phyloP scores from a whole-genome alignment of 495 filamentous ascomycete genomes.

The Sporormia fimetaria region DNA sequence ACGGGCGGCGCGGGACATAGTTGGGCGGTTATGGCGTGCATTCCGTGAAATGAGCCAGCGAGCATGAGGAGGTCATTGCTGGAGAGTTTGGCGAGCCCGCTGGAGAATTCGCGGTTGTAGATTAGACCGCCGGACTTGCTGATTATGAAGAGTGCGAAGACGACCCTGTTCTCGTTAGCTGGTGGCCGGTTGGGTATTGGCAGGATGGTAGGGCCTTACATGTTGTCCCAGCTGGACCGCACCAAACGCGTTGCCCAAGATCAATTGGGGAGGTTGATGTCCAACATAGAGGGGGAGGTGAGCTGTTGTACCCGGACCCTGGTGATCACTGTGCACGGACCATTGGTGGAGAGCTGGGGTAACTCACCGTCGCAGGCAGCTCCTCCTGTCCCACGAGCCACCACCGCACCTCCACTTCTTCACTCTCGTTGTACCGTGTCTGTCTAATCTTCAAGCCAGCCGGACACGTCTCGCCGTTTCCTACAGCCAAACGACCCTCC shows the following conservation, averaged over 20 bases:
- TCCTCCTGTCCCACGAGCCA: too few relatives aligned
- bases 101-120: constrained; percentile 86
- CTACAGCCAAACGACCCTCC: too few relatives aligned
- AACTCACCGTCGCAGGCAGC: too few relatives aligned
- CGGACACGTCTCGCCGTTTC: too few relatives aligned
- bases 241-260: too few relatives aligned
- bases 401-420: too few relatives aligned
- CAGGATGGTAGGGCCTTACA: constrained; percentile 4
- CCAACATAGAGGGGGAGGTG: too few relatives aligned
- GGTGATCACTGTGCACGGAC: constrained; percentile 6
- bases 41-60: constrained; percentile 89
- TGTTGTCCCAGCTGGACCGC: background rate
- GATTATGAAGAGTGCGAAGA: constrained; percentile 90
- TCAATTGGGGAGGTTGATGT: too few relatives aligned
- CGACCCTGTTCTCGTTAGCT: constrained; percentile 49
- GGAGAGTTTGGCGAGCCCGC: constrained; percentile 69
- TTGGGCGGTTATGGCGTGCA: constrained; percentile 26
- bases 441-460: too few relatives aligned
- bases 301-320: too few relatives aligned
- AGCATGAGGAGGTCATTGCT: constrained; percentile 94
- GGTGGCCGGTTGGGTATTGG: background rate
- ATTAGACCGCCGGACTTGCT: constrained; percentile 96
- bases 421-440: too few relatives aligned
- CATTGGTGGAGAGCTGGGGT: too few relatives aligned
- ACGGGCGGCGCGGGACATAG: constrained; percentile 29